phyloP scores from a whole-genome alignment of 768 basidiomycete species.

The Lanmaoa rubissima region DNA sequence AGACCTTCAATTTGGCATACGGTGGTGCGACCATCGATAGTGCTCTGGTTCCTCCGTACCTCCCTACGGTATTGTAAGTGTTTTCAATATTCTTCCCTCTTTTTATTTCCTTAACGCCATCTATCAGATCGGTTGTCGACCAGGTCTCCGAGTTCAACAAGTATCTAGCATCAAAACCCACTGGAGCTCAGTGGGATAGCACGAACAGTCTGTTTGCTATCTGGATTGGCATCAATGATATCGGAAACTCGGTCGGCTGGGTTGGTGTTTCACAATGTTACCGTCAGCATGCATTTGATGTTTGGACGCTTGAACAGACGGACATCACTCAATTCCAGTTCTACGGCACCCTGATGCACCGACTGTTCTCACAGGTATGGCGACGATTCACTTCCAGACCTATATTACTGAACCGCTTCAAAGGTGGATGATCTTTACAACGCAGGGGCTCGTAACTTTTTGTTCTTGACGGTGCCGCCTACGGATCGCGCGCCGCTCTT shows the following conservation, averaged over 20 bases:
- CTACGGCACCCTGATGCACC: conserved; percentile 24
- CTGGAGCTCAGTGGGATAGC: conserved; percentile 53
- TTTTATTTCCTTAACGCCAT: not conserved
- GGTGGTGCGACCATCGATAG: conserved; percentile 67
- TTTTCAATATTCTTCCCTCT: not conserved
- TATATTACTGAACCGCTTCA: not conserved
- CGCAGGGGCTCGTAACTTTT: conserved; percentile 57
- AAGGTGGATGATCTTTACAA: conserved; percentile 23
- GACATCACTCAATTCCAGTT: conserved; percentile 25
- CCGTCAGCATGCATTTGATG: not conserved
- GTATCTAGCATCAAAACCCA: conserved; percentile 46
- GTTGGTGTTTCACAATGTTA: conserved; percentile 7
- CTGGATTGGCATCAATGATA: conserved; percentile 75
- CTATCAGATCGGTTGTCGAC: conserved; percentile 36
- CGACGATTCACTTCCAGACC: not conserved
- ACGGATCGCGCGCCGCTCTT: conserved; percentile 57
- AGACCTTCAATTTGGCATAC: conserved; percentile 66
- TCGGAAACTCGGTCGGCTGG: conserved; percentile 28
- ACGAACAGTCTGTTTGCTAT: conserved; percentile 58
- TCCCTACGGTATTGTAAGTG: conserved; percentile 51
- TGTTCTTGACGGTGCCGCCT: conserved; percentile 63
- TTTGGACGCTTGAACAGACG: conserved; percentile 10
- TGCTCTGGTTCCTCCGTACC: conserved; percentile 52
- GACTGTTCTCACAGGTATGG: conserved; percentile 30
- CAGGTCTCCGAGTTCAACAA: conserved; percentile 60